Evolutionary conservation across 192 early-diverging fungal species (phyloP).

Genomic region (Dissophora globulifera): DNA sequence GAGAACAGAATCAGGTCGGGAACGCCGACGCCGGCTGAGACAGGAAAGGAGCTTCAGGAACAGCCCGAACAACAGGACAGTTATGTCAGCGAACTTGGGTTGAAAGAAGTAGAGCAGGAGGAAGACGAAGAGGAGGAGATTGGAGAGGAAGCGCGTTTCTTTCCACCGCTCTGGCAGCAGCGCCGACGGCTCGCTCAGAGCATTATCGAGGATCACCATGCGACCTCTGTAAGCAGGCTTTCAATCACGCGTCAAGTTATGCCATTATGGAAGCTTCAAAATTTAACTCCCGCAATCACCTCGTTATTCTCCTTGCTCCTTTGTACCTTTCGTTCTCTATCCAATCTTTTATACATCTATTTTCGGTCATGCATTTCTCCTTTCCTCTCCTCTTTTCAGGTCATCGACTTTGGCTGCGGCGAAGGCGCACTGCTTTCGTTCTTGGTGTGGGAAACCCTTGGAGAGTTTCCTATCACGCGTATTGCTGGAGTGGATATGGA

Average conservation of each 20-base stretch:
- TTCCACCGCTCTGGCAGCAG: conserved; percentile 87
- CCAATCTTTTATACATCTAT: neutral
- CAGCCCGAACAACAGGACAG: too few relatives aligned
- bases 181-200: conserved; percentile 71
- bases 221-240: conserved; percentile 55
- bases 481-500: conserved; percentile 82
- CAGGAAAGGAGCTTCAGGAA: too few relatives aligned
- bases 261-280: too few relatives aligned
- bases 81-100: neutral
- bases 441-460: conserved; percentile 59
- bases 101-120: neutral
- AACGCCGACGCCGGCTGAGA: too few relatives aligned
- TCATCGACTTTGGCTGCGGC: conserved; percentile 92
- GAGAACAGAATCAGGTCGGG: too few relatives aligned
- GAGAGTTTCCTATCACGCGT: conserved; percentile 64
- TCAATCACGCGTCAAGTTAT: too few relatives aligned
- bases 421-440: conserved; percentile 78
- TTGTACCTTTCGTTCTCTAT: too few relatives aligned
- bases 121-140: neutral
- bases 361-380: too few relatives aligned
- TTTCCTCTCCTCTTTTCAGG: too few relatives aligned
- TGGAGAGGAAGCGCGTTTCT: conserved; percentile 17
- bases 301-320: too few relatives aligned
- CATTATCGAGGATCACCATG: conserved; percentile 60
- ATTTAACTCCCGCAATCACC: too few relatives aligned